These are phyloP conservation scores for Aquilaria sinensis DNA, from an alignment of 345 rosid genomes.

Conservation along the genomic window DNA sequence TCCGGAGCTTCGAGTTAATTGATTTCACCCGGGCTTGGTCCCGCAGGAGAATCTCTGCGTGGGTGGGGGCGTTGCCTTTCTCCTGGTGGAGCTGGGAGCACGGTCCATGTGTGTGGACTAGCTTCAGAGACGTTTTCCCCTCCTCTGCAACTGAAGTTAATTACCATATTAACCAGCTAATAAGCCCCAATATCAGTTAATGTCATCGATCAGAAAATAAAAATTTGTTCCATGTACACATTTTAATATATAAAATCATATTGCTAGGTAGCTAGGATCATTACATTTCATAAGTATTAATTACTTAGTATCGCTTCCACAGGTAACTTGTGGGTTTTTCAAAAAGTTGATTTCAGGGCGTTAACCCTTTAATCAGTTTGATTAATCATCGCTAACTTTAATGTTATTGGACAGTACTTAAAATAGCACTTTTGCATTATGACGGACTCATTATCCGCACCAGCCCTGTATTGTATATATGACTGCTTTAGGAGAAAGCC, in stretches of 20 bases:
- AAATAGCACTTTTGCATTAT: no score
- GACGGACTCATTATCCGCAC: no score
- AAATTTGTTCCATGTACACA: background rate
- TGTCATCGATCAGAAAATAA: background rate
- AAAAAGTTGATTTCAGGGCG: no score
- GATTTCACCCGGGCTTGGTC: conserved; percentile 62
- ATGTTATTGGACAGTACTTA: no score
- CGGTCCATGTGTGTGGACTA: conserved; percentile 68
- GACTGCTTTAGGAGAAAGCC: no score
- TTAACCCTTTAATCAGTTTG: no score
- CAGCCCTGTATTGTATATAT: no score
- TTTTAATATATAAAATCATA: background rate
- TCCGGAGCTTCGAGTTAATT: conserved; percentile 42
- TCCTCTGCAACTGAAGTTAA: conserved; percentile 21
- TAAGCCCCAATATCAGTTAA: background rate
- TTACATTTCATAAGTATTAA: background rate
- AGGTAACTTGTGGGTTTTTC: no score
- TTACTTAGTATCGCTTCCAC: no score
- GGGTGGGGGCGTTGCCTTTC: conserved; percentile 24
- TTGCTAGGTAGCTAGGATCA: no score
- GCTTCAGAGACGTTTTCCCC: conserved; percentile 40
- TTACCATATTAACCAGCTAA: background rate
- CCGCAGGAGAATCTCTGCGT: conserved; percentile 36
- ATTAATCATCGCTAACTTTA: no score
- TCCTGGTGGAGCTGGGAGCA: conserved; percentile 29